Evolutionary conservation across 257 asterid genomes (phyloP).

Genomic region (Dorcoceras hygrometricum): DNA sequence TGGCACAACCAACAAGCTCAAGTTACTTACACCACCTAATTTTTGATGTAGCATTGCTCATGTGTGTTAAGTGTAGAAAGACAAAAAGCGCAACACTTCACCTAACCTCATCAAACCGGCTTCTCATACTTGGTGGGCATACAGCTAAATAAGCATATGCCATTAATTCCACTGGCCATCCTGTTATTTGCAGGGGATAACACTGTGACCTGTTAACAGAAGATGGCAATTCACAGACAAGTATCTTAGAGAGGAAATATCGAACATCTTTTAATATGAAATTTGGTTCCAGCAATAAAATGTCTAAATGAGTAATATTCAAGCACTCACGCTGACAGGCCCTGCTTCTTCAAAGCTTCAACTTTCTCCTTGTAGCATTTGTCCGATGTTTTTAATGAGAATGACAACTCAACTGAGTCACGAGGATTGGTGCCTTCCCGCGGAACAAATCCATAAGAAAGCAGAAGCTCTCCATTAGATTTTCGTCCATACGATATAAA

Average conservation of each 20-base stretch:
- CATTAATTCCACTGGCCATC: constrained; percentile 94
- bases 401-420: constrained; percentile 70
- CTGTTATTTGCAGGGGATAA: constrained; percentile 81
- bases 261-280: neutral
- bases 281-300: neutral
- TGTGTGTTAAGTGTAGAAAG: neutral
- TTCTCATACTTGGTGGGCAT: constrained; percentile 78
- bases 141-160: constrained; percentile 90
- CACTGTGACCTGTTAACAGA: constrained; percentile 61
- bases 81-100: neutral
- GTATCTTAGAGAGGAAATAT: neutral
- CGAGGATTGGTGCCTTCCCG: constrained; percentile 91
- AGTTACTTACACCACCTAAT: neutral
- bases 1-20: neutral
- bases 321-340: constrained; percentile 68
- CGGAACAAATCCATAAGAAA: constrained; percentile 96
- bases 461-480: constrained; percentile 90
- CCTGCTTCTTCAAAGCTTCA: constrained; percentile 61
- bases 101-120: constrained; percentile 66
- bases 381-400: constrained; percentile 70
- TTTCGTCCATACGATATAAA: constrained; percentile 89
- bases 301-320: constrained; percentile 8
- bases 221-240: constrained; percentile 7
- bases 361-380: constrained; percentile 70
- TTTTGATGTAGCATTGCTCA: neutral